Evolutionary conservation across 2,329 filamentous ascomycete species (phyloP).

Genomic region (Colletotrichum lupini): DNA sequence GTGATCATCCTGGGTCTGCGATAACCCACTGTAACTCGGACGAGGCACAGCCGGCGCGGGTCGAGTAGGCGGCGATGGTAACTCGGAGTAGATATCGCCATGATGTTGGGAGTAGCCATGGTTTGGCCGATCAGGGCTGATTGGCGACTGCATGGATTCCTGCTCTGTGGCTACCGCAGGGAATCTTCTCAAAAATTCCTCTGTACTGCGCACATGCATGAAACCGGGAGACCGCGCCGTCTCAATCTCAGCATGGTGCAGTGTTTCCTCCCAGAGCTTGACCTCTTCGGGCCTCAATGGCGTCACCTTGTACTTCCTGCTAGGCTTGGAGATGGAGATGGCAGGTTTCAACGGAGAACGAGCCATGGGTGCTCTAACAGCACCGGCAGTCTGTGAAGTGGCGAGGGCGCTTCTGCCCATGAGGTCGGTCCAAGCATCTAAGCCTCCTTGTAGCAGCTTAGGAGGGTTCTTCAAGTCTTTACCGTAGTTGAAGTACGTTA

Average conservation of each 20-base stretch:
- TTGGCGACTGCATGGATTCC: constrained; percentile 67
- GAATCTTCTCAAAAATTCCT: constrained; percentile 86
- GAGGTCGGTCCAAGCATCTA: constrained; percentile 89
- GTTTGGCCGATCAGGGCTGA: constrained; percentile 30
- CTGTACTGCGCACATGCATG: constrained; percentile 75
- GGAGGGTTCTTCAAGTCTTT: constrained; percentile 79
- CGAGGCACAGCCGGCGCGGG: constrained; percentile 76
- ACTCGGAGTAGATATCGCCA: constrained; percentile 56
- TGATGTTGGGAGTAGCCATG: constrained; percentile 35
- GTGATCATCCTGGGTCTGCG: constrained; percentile 30
- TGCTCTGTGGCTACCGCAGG: constrained; percentile 74
- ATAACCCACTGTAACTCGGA: constrained; percentile 83
- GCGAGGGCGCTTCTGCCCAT: constrained; percentile 75
- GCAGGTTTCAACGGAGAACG: constrained; percentile 30
- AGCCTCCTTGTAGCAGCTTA: constrained; percentile 82
- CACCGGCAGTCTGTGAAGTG: constrained; percentile 46
- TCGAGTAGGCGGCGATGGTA: constrained; percentile 69
- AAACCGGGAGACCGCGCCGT: constrained; percentile 56
- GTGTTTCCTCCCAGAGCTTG: constrained; percentile 80
- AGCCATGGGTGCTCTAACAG: constrained; percentile 25
- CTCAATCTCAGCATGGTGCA: constrained; percentile 71
- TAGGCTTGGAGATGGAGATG: constrained; percentile 41
- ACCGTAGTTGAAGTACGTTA: constrained; percentile 85
- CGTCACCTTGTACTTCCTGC: constrained; percentile 63
- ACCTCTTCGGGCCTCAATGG: constrained; percentile 86